phyloP scores from a whole-genome alignment of 2,329 filamentous ascomycete species.

The Thermothelomyces thermophilus region DNA sequence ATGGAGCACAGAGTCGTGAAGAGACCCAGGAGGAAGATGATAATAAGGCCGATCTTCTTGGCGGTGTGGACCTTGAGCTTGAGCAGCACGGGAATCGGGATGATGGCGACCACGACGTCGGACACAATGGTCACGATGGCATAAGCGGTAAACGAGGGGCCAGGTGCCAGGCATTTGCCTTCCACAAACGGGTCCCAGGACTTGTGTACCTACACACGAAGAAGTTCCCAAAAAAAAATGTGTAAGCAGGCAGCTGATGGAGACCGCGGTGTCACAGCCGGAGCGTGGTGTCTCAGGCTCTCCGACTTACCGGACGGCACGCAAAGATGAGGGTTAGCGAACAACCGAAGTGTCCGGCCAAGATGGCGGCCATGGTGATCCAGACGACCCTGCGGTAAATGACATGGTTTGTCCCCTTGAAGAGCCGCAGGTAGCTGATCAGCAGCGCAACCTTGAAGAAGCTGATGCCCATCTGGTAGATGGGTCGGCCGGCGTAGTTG shows the following conservation, averaged over 20 bases:
- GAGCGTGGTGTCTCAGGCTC: neutral
- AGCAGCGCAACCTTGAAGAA: constrained; percentile 51
- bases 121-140: constrained; percentile 46
- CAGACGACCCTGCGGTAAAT: constrained; percentile 40
- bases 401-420: constrained; percentile 41
- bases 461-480: constrained; percentile 49
- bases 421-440: constrained; percentile 46
- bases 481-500: constrained; percentile 47
- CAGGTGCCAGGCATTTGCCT: constrained; percentile 41
- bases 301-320: constrained; percentile 39
- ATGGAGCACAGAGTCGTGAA: constrained; percentile 51
- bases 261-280: neutral
- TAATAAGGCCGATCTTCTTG: constrained; percentile 46
- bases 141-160: constrained; percentile 45
- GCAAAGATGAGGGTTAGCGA: constrained; percentile 44
- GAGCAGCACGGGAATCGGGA: constrained; percentile 45
- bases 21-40: constrained; percentile 46
- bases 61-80: constrained; percentile 41
- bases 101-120: constrained; percentile 42
- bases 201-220: constrained; percentile 31
- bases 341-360: constrained; percentile 43
- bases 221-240: no score
- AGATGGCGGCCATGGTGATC: constrained; percentile 37
- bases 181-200: constrained; percentile 38
- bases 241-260: neutral